Conservation (phyloP, 73 alveolate genomes). For the Paramecium sexaurelia region DNA sequence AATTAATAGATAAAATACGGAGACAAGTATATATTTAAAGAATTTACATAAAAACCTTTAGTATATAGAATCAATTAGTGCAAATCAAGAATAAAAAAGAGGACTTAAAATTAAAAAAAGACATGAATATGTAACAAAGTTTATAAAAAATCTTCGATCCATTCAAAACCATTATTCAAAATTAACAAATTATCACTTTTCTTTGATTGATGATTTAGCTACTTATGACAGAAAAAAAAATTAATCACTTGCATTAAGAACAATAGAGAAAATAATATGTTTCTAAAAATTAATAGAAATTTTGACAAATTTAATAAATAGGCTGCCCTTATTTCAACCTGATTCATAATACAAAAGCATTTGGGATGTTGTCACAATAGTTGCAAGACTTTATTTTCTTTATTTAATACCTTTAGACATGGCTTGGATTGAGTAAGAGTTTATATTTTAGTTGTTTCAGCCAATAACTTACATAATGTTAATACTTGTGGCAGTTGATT, state of each 20-base stretch:
- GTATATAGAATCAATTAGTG: not conserved
- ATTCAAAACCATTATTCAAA: not conserved
- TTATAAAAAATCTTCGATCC: not conserved
- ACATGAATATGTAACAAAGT: not conserved
- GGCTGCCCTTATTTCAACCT: slow-evolving; percentile 23
- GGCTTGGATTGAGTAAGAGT: slow-evolving; percentile 8
- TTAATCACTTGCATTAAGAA: not conserved
- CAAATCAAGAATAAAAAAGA: not conserved
- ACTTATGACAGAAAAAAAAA: not conserved
- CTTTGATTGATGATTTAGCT: not conserved
- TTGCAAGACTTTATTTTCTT: not conserved
- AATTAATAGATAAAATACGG: slow-evolving; percentile 21
- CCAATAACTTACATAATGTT: not conserved
- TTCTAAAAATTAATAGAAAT: not conserved
- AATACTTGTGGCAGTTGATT: not conserved
- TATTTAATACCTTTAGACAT: slow-evolving; percentile 13
- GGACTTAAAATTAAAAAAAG: slow-evolving; percentile 24
- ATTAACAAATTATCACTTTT: not conserved
- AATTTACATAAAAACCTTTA: slow-evolving; percentile 21
- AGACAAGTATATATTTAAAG: not conserved
- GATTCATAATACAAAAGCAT: not conserved
- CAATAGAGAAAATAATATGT: slow-evolving; percentile 17
- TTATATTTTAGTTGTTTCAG: not conserved
- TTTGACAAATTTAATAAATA: not conserved
- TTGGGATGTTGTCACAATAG: slow-evolving; percentile 21